phyloP scores from a whole-genome alignment of 2,329 filamentous ascomycete genomes.

The Scortechinia acanthostroma region DNA sequence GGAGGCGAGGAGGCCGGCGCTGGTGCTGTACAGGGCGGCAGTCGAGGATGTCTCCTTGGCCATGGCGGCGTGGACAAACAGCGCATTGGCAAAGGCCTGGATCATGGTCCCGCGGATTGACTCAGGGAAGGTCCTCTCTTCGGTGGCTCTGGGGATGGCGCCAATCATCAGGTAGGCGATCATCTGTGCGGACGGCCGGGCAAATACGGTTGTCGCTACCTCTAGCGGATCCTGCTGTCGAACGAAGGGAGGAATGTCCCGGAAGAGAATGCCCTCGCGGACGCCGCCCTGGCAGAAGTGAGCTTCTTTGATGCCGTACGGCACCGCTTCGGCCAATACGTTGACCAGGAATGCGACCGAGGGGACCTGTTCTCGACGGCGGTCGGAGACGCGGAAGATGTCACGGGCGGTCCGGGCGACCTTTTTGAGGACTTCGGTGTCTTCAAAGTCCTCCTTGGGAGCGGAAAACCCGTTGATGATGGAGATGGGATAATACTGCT shows the following conservation, averaged over 20 bases:
- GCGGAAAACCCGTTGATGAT: constrained; percentile 66
- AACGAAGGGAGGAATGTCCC: constrained; percentile 33
- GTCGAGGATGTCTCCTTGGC: constrained; percentile 46
- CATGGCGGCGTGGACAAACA: constrained; percentile 42
- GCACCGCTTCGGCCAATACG: constrained; percentile 52
- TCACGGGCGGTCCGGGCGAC: constrained; percentile 21
- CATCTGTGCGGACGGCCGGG: constrained; percentile 31
- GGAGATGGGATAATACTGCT: constrained; percentile 60
- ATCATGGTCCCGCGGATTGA: constrained; percentile 37
- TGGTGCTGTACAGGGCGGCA: constrained; percentile 54
- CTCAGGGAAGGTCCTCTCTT: constrained; percentile 18
- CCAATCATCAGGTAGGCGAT: constrained; percentile 37
- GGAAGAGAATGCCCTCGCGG: constrained; percentile 59
- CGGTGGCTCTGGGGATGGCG: constrained; percentile 29
- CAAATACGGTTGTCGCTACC: constrained; percentile 47
- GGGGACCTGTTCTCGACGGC: constrained; percentile 58
- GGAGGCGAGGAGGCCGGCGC: constrained; percentile 50
- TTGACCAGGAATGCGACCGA: constrained; percentile 61
- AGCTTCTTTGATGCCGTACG: constrained; percentile 47
- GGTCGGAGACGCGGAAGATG: constrained; percentile 56
- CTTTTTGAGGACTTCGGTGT: constrained; percentile 30
- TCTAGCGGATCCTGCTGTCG: constrained; percentile 48
- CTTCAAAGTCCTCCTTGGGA: constrained; percentile 36
- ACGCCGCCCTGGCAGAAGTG: constrained; percentile 69
- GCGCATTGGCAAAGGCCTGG: constrained; percentile 47